Base-by-base conservation (phyloP, 257 asterid genomes). In the Gynochthodes officinalis region DNA sequence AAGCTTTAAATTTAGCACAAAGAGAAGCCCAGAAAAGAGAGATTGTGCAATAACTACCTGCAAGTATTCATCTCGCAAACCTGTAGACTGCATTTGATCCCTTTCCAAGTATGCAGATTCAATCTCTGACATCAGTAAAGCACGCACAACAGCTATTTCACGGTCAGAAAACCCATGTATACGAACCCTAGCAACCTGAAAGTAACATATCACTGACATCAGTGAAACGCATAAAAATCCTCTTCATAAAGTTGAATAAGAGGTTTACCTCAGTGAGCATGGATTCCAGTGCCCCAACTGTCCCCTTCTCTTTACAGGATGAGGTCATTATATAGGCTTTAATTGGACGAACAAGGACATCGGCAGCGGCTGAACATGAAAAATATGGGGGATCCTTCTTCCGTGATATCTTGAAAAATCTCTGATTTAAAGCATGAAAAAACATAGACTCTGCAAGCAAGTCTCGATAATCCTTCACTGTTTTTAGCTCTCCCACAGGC, bases 381-480 rank as follows among this genome's bases (percentile, higher is more conserved):
- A 90, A 93, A 81, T 85, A 89, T 37, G 98, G 96, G 25, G 96
- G 98, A 70, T 90, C 88, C 79, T 84, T 93, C 80, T 85, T 84
- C 69, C 97, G 97, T 63, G 98, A 93, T 85, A 90, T 79, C 82
- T 93, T 93, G 78, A 90, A 93, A 84, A 90, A 90, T 82, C 98
- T 88, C 74, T 93, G 98, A 84, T 93, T 90, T 76, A 93, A 75
- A 80, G 98, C 98, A 79, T 89, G 97, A 67, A 93, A 93, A 78
- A 93, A 93, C 98, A 93, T 93, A 78, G 97, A 89, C 80, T 93
- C 98, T 44, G 93, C 89, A 37, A 93, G 97, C 84, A 93, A 80
- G 79, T 86, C 84, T 81, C 86, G 74, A 85, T 90, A 93, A 73
- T 90, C 98, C 83, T 85, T 89, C 89, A 90, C 93, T 4, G 92